These are phyloP conservation scores for Pestalotiopsis sp. DNA, from an alignment of 2,329 filamentous ascomycete genomes.

Conservation along the genomic window DNA sequence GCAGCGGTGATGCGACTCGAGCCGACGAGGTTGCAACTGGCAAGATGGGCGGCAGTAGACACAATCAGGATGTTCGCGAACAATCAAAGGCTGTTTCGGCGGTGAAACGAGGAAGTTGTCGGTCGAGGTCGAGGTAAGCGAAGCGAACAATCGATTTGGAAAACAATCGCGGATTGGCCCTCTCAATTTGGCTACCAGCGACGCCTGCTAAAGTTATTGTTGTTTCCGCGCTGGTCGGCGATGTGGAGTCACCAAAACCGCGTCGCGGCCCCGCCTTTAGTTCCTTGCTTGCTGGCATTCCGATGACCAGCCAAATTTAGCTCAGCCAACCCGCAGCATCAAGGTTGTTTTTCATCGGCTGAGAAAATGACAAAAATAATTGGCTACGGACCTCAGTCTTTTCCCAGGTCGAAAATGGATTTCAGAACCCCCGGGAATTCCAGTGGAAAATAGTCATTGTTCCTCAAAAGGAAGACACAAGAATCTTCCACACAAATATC, in stretches of 20 bases:
- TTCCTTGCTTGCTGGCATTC: not conserved
- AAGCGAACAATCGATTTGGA: not conserved
- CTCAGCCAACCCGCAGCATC: not conserved
- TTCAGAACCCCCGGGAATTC: no score
- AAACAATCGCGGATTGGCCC: not conserved
- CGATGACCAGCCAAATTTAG: not conserved
- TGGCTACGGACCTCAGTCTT: no score
- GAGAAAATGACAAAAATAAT: no score
- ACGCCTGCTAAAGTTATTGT: slow-evolving; percentile 5
- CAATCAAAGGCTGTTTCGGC: not conserved
- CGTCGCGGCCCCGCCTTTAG: not conserved
- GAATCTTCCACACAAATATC: no score
- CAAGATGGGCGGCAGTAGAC: not conserved
- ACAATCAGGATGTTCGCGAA: not conserved
- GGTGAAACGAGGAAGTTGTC: not conserved
- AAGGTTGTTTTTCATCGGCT: not conserved
- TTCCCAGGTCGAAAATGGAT: no score
- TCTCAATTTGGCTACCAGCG: not conserved
- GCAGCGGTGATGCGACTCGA: not conserved
- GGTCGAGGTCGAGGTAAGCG: not conserved
- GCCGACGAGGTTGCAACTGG: not conserved
- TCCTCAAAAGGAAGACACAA: no score
- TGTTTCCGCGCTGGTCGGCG: slow-evolving; percentile 4
- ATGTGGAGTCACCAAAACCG: not conserved
- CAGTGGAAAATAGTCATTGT: no score